Conservation (phyloP, 495 filamentous ascomycete species). For the Corynascus novoguineensis region DNA sequence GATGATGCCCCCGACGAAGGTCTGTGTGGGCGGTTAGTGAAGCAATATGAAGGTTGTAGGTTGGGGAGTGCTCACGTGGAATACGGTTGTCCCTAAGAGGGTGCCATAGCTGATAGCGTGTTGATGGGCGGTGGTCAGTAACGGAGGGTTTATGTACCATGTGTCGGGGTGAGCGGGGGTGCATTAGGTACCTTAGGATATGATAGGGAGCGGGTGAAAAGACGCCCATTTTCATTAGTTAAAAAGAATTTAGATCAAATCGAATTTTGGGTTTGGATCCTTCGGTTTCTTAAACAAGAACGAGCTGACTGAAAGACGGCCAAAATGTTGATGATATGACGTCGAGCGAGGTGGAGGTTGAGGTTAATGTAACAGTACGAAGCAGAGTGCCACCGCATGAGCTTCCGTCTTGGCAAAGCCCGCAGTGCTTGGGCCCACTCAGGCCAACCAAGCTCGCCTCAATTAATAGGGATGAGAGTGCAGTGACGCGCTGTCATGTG, state of each 20-base stretch:
- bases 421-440: no score
- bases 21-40: conserved; percentile 39
- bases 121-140: background rate
- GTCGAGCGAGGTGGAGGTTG: background rate
- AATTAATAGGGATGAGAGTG: background rate
- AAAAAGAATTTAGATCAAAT: no score
- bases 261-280: no score
- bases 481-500: conserved; percentile 30
- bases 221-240: conserved; percentile 32
- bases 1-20: conserved; percentile 72
- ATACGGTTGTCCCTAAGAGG: conserved; percentile 70
- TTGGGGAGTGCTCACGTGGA: conserved; percentile 53
- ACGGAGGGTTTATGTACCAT: background rate
- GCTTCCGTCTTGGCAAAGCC: background rate
- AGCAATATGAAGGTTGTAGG: background rate
- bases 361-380: background rate
- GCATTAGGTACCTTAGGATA: conserved; percentile 67
- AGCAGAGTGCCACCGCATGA: no score
- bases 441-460: no score
- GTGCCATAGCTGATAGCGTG: conserved; percentile 61
- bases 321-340: background rate
- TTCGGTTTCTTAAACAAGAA: no score
- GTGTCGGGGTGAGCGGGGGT: no score
- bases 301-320: no score
- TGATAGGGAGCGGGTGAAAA: conserved; percentile 68